Evolutionary conservation across 441 rosid genomes (phyloP).

Genomic region (Kokia cookei): DNA sequence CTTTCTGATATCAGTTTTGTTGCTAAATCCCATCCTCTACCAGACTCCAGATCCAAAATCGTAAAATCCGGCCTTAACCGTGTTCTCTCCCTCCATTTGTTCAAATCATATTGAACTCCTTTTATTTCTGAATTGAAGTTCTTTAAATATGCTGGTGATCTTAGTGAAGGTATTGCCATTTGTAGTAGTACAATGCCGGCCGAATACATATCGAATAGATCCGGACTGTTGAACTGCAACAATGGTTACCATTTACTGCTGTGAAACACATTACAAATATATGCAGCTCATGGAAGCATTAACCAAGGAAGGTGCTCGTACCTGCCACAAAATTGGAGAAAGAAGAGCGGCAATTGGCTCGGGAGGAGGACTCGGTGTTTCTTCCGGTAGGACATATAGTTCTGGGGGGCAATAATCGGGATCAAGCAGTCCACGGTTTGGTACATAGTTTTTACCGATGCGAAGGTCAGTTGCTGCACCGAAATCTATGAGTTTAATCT

Average conservation of each 20-base stretch:
- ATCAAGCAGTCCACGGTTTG: slow-evolving; percentile 61
- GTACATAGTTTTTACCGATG: slow-evolving; percentile 86
- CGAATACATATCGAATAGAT: slow-evolving; percentile 86
- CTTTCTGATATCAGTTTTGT: slow-evolving; percentile 76
- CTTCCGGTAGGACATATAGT: slow-evolving; percentile 88
- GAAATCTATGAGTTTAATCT: slow-evolving; percentile 92
- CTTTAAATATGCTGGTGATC: slow-evolving; percentile 68
- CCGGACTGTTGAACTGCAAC: slow-evolving; percentile 89
- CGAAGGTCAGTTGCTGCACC: slow-evolving; percentile 99
- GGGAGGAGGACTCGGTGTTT: slow-evolving; percentile 94
- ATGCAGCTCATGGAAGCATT: neutral
- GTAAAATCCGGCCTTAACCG: slow-evolving; percentile 72
- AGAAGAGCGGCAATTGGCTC: slow-evolving; percentile 91
- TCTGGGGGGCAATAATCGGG: slow-evolving; percentile 96
- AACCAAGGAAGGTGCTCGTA: slow-evolving; percentile 9
- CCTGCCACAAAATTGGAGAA: slow-evolving; percentile 96
- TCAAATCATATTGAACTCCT: slow-evolving; percentile 52
- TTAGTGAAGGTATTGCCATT: slow-evolving; percentile 80
- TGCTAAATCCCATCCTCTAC: slow-evolving; percentile 94
- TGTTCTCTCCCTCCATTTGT: slow-evolving; percentile 66
- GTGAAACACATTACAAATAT: neutral
- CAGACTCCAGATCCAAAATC: slow-evolving; percentile 82
- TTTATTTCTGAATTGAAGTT: slow-evolving; percentile 78
- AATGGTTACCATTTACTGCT: slow-evolving; percentile 9
- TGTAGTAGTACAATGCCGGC: slow-evolving; percentile 88